Percentiles rank a stretch among this genome's conserved stretches.
These are phyloP conservation scores for Yarrowia deformans DNA, from an alignment of 805 yeast species.

Conservation along the genomic window DNA sequence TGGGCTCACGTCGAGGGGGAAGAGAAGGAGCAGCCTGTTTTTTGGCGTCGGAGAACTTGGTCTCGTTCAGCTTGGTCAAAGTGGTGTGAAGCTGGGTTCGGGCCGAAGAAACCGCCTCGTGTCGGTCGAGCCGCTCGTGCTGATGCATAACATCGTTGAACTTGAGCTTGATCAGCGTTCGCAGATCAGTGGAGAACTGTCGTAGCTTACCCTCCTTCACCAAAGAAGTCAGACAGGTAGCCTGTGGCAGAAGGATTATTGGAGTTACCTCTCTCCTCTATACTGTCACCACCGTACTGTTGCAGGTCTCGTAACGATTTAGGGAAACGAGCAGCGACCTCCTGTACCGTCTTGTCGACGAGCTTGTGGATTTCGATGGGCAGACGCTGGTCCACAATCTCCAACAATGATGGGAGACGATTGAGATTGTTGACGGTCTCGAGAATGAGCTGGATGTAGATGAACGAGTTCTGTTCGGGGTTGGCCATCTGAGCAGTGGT, in stretches of 20 bases:
- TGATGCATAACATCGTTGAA: conserved; percentile 52
- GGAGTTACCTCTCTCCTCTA: conserved; percentile 8
- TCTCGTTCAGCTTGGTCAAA: conserved; percentile 42
- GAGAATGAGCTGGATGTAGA: conserved; percentile 61
- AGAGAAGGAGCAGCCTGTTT: conserved; percentile 24
- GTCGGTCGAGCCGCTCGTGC: conserved; percentile 44
- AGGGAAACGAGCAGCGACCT: conserved; percentile 64
- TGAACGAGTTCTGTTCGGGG: conserved; percentile 57
- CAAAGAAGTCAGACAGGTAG: conserved; percentile 30
- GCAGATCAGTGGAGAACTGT: conserved; percentile 54
- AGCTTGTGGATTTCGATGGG: conserved; percentile 70
- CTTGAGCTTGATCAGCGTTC: conserved; percentile 62
- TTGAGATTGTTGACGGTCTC: conserved; percentile 66
- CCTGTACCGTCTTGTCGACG: conserved; percentile 68
- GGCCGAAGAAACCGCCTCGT: conserved; percentile 44
- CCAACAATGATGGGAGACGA: conserved; percentile 65
- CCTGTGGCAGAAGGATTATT: conserved; percentile 12
- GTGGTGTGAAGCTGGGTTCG: conserved; percentile 42
- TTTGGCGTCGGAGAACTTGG: conserved; percentile 40
- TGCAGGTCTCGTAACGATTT: conserved; percentile 50
- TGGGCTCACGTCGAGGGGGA: conserved; percentile 28
- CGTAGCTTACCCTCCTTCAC: conserved; percentile 50
- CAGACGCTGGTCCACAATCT: conserved; percentile 60
- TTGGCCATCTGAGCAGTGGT: conserved; percentile 51
- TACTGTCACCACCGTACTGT: conserved; percentile 19